A percentile compares a stretch with the other conserved stretches of the same genome.
These are phyloP conservation scores for Lepidium aucheri DNA, from an alignment of 345 rosid genomes.

Conservation along the genomic window DNA sequence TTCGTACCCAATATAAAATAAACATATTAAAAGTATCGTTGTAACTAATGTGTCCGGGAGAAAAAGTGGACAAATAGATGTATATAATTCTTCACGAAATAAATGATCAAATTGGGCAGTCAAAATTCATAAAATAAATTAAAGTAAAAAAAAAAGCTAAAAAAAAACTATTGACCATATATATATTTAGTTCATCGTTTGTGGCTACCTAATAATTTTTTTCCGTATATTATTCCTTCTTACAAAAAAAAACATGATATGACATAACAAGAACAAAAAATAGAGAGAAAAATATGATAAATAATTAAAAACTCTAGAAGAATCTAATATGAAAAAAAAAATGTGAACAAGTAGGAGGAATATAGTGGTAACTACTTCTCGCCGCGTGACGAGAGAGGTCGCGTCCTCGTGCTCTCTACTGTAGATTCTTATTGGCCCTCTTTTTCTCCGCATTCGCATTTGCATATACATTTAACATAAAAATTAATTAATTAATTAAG, in stretches of 20 bases:
- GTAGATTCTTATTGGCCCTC: too few species aligned
- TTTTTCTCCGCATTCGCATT: too few species aligned
- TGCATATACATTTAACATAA: too few species aligned
- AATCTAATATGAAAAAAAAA: too few species aligned
- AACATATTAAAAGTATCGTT: conserved; percentile 4
- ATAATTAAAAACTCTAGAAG: too few species aligned
- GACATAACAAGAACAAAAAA: neutral
- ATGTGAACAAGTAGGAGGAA: too few species aligned
- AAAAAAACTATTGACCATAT: neutral
- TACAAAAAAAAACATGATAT: neutral
- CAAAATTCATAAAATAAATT: neutral
- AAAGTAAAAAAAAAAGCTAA: neutral
- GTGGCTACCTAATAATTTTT: neutral
- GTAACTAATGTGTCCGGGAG: neutral
- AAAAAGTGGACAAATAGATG: neutral
- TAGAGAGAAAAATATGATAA: neutral
- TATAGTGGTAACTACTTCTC: too few species aligned
- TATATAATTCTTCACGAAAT: neutral
- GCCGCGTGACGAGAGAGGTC: too few species aligned
- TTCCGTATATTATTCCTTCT: neutral
- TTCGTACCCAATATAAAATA: conserved; percentile 15
- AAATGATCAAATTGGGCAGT: too few species aligned
- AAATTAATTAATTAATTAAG: too few species aligned
- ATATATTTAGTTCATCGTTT: conserved; percentile 2
- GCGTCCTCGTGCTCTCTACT: too few species aligned